Evolutionary conservation across 495 filamentous ascomycete genomes (phyloP).

Genomic region (Penicillium paxilli): DNA sequence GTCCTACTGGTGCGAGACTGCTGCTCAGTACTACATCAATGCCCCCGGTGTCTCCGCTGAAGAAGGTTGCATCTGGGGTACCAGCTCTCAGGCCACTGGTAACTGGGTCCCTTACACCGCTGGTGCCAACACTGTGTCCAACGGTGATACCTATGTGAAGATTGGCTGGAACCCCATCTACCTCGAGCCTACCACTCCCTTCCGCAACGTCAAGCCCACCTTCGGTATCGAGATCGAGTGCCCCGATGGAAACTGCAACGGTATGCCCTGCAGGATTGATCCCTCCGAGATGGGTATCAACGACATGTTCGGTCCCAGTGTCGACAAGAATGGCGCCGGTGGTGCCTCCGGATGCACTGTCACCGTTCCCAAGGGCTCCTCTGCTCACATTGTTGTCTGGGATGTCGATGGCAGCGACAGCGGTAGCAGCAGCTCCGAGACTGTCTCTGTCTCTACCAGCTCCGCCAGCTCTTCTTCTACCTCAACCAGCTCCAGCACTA

Average conservation of each 20-base stretch:
- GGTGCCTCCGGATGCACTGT: constrained; percentile 78
- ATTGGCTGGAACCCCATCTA: constrained; percentile 82
- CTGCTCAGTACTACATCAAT: constrained; percentile 85
- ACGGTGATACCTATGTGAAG: constrained; percentile 71
- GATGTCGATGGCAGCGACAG: constrained; percentile 32
- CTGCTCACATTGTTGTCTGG: constrained; percentile 70
- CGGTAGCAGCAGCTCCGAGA: constrained; percentile 13
- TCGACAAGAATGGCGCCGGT: constrained; percentile 61
- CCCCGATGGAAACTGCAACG: constrained; percentile 64
- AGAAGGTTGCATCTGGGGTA: constrained; percentile 73
- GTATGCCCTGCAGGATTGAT: constrained; percentile 74
- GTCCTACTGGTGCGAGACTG: constrained; percentile 70
- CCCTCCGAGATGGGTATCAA: constrained; percentile 60
- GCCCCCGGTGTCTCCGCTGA: constrained; percentile 61
- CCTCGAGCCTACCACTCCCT: constrained; percentile 55
- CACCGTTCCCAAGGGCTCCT: constrained; percentile 66
- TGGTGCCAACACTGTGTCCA: constrained; percentile 67
- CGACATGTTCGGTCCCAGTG: constrained; percentile 52
- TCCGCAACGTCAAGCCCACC: constrained; percentile 57
- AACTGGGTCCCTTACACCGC: constrained; percentile 83
- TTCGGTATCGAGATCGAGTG: constrained; percentile 76
- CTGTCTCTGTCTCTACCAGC: constrained; percentile 16
- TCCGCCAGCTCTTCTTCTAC: constrained; percentile 25
- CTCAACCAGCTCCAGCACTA: constrained; percentile 23
- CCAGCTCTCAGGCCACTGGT: constrained; percentile 60